Conservation (phyloP, 495 filamentous ascomycete species). For the Cryomyces minteri region DNA sequence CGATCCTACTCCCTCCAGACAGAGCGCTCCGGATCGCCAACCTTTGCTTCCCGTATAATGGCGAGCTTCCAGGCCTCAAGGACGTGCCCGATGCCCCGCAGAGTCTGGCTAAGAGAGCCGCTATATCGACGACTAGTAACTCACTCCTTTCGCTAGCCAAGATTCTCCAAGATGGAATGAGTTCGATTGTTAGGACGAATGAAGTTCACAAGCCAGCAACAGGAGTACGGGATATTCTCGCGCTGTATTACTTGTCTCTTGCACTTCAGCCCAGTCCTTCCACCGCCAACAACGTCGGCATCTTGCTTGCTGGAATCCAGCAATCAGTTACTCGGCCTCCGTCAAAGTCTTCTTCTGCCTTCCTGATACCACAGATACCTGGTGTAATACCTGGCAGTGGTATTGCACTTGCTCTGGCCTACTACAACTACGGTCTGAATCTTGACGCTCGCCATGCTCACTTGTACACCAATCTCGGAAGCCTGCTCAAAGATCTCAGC, state of each 20-base stretch:
- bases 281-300: constrained; percentile 97
- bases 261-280: constrained; percentile 92
- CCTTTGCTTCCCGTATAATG: constrained; percentile 61
- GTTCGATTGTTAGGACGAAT: constrained; percentile 44
- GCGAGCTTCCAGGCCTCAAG: constrained; percentile 69
- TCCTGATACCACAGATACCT: constrained; percentile 36
- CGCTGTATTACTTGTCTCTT: constrained; percentile 89
- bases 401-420: constrained; percentile 70
- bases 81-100: constrained; percentile 37
- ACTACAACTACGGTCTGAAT: constrained; percentile 84
- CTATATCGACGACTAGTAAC: constrained; percentile 87
- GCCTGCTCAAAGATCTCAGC: constrained; percentile 89
- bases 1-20: constrained; percentile 68
- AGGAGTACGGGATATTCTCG: constrained; percentile 81
- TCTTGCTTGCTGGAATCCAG: constrained; percentile 85
- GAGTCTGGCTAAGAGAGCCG: constrained; percentile 57
- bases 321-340: constrained; percentile 31
- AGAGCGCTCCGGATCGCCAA: constrained; percentile 68
- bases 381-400: constrained; percentile 77
- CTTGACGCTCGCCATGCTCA: constrained; percentile 89
- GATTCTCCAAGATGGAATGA: constrained; percentile 98
- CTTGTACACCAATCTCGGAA: constrained; percentile 91
- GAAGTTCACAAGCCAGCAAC: constrained; percentile 42
- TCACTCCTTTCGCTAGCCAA: constrained; percentile 89
- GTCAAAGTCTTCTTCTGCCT: constrained; percentile 6